Conservation (phyloP, 1,139 yeast genomes). For the Ogataea hybrid region DNA sequence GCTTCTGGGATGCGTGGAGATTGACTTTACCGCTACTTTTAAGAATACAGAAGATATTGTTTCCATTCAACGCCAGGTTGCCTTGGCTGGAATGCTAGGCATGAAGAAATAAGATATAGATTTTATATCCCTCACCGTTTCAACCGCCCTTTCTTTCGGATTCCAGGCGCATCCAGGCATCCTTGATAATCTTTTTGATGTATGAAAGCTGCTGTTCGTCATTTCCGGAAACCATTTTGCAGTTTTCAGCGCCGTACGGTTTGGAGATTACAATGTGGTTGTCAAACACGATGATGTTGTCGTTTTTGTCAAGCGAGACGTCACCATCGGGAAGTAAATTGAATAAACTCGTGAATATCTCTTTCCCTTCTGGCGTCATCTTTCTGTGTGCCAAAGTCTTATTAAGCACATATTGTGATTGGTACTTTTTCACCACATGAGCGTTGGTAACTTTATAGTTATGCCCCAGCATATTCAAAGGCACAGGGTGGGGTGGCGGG, state of each 20-base stretch:
- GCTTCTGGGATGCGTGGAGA: slow-evolving; percentile 43
- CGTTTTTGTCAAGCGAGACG: slow-evolving; percentile 42
- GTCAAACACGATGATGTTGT: slow-evolving; percentile 49
- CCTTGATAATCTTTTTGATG: slow-evolving; percentile 51
- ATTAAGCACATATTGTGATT: slow-evolving; percentile 21
- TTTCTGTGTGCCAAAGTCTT: slow-evolving; percentile 19
- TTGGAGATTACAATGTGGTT: slow-evolving; percentile 47
- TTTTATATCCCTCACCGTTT: background rate
- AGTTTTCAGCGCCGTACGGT: slow-evolving; percentile 46
- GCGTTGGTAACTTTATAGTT: slow-evolving; percentile 19
- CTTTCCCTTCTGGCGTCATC: slow-evolving; percentile 46
- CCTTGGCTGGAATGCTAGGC: slow-evolving; percentile 3
- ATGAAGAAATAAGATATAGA: background rate
- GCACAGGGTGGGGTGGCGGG: slow-evolving; percentile 21
- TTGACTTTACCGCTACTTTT: slow-evolving; percentile 6
- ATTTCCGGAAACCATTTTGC: slow-evolving; percentile 30
- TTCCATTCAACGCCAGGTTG: slow-evolving; percentile 4
- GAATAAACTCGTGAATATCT: slow-evolving; percentile 47
- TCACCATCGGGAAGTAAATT: slow-evolving; percentile 45
- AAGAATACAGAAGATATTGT: slow-evolving; percentile 3
- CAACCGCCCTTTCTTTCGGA: slow-evolving; percentile 61
- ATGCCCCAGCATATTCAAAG: slow-evolving; percentile 19
- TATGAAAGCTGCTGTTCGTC: slow-evolving; percentile 36
- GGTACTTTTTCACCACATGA: slow-evolving; percentile 19
- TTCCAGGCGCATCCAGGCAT: slow-evolving; percentile 54